Base-by-base conservation (phyloP, 2,329 filamentous ascomycete species). In the Colletotrichum sublineola region DNA sequence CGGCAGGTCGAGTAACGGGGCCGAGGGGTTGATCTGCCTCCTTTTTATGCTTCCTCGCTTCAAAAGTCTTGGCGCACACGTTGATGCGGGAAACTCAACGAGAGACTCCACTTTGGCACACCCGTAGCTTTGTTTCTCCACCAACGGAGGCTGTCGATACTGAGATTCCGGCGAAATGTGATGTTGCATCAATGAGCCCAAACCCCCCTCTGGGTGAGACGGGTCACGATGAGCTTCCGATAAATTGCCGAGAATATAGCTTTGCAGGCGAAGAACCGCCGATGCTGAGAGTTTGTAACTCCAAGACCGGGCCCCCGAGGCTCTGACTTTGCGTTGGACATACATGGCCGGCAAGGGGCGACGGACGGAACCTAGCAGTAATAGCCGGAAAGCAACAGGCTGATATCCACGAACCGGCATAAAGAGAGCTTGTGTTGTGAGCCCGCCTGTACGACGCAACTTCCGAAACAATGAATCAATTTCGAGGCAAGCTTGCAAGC, bases 111-210 rank as follows among this genome's bases (percentile, higher is more conserved):
- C 60, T 46, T 61, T 44, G 36, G 46, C 60, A 55, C 20, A 9
- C 44, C 53, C 40, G 66, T 63, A 33, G 46, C 65, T 58, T 36
- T 63, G 31, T 69, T 73, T 73, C 53, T 73, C 70, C 70, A 73
- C 70, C 70, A 73, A 73, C 69, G 55, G 48, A 73, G 61, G 18
- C 24, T 31, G 33, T 44, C 12, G 55, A 44, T 29, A 36, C 46
- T 14, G 60, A 36, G 66, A 55, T 55, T 31, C 48, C 40, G 60
- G 48, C 20, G 11, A 60, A 33, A 61, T 18, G 56, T 24, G 52
- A 60, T 73, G 64, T 46, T 69, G 66, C 48, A 70, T 40, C 60
- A 64, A 65, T 64, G 15, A 50, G 48, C 36, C 55, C 44, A 8
- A 2, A 44, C 44, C 44, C 44, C 20, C 20, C 44, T 9, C 4